Evolutionary conservation across 2,329 filamentous ascomycete genomes (phyloP).

Genomic region (Aureobasidium sp.): DNA sequence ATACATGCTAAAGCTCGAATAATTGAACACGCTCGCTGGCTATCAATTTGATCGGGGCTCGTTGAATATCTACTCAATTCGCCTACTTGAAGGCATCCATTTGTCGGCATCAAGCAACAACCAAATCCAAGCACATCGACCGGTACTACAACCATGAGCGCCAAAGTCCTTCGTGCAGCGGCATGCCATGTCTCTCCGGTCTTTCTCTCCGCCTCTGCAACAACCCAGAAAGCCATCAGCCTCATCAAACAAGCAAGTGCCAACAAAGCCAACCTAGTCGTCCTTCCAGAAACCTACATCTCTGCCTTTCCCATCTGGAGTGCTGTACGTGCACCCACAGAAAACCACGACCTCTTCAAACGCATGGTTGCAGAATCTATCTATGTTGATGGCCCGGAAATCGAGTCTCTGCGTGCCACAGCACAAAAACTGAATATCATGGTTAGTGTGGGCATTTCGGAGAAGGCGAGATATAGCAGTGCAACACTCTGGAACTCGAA

Average conservation of each 20-base stretch:
- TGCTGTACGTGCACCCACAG: constrained; percentile 37
- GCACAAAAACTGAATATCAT: constrained; percentile 35
- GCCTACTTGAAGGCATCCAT: too few species aligned
- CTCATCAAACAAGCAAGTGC: constrained; percentile 41
- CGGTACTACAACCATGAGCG: neutral
- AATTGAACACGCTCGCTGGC: too few species aligned
- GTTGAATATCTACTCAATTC: too few species aligned
- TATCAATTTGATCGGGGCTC: too few species aligned
- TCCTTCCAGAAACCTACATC: constrained; percentile 50
- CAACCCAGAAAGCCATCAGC: constrained; percentile 41
- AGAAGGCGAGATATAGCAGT: constrained; percentile 38
- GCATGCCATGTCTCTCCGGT: constrained; percentile 34
- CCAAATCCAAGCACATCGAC: neutral
- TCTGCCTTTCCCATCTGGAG: constrained; percentile 50
- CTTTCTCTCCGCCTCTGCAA: constrained; percentile 42
- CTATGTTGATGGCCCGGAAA: constrained; percentile 41
- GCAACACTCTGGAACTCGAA: constrained; percentile 49
- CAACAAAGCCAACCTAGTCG: constrained; percentile 43
- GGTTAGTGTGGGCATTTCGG: constrained; percentile 47
- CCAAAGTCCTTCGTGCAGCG: constrained; percentile 16
- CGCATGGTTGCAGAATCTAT: constrained; percentile 41
- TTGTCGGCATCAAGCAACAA: neutral
- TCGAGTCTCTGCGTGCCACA: constrained; percentile 34
- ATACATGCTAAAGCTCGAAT: neutral
- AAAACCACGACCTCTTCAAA: constrained; percentile 47